Evolutionary conservation across 148 eudicot species (phyloP).

Genomic region (Arbutus unedo): DNA sequence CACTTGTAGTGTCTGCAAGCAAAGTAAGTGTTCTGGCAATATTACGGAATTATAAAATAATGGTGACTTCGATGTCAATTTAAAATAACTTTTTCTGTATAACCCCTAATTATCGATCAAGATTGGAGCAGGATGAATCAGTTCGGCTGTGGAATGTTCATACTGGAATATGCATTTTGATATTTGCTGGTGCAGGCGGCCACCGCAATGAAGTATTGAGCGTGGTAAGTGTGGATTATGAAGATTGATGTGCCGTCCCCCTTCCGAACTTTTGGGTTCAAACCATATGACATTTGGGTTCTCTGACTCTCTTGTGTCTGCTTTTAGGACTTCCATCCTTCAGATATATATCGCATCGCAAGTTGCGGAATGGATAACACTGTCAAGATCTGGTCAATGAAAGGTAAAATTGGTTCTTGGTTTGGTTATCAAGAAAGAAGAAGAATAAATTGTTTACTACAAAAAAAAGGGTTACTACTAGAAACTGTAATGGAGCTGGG

Average conservation of each 20-base stretch:
- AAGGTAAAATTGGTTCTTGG: conserved; percentile 43
- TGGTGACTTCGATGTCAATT: neutral
- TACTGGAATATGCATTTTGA: conserved; percentile 91
- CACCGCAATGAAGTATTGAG: conserved; percentile 99
- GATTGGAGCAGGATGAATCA: conserved; percentile 78
- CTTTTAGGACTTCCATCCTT: conserved; percentile 90
- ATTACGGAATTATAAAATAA: neutral
- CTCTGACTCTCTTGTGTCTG: conserved; percentile 2
- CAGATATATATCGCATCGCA: conserved; percentile 92
- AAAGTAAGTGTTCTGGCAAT: conserved; percentile 53
- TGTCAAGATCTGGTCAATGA: conserved; percentile 98
- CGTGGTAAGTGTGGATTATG: conserved; percentile 54
- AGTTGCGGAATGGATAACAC: conserved; percentile 99
- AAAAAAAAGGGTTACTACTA: neutral
- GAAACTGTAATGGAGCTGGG: neutral
- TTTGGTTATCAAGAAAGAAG: neutral
- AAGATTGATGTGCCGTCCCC: neutral
- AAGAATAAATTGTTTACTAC: neutral
- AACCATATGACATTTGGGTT: neutral
- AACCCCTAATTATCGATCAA: conserved; percentile 10
- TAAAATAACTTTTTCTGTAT: conserved; percentile 7
- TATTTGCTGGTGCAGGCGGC: conserved; percentile 99
- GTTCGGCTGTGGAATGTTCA: conserved; percentile 98
- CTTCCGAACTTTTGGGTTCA: neutral
- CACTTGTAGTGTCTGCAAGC: conserved; percentile 95